Evolutionary conservation across 192 early-diverging fungal species (phyloP).

Genomic region (Chytriomyces confervae): DNA sequence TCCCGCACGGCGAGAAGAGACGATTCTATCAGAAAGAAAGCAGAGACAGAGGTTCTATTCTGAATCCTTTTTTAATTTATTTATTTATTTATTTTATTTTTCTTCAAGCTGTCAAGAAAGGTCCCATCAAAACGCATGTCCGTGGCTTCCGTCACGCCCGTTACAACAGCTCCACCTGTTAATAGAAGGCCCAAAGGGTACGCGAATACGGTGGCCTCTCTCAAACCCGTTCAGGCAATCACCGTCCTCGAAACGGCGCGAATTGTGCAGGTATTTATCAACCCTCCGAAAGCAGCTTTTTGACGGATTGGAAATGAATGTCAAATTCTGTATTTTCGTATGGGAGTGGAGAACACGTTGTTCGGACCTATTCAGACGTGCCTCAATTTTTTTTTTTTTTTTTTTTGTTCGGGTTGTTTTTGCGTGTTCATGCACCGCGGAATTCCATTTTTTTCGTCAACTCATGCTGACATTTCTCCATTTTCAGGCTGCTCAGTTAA

Average conservation of each 20-base stretch:
- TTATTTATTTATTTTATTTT: not conserved
- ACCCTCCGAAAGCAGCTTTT: not conserved
- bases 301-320: too few relatives aligned
- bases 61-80: not conserved
- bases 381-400: too few relatives aligned
- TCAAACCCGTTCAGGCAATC: constrained; percentile 85
- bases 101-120: constrained; percentile 22
- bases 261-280: constrained; percentile 50
- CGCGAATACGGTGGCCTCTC: constrained; percentile 89
- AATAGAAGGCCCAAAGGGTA: constrained; percentile 5
- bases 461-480: not conserved
- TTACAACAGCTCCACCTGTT: not conserved
- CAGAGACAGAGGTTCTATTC: constrained; percentile 50
- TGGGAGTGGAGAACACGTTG: too few relatives aligned
- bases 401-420: too few relatives aligned
- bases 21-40: constrained; percentile 58
- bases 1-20: constrained; percentile 53
- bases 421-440: too few relatives aligned
- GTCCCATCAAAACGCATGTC: constrained; percentile 30
- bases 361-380: too few relatives aligned
- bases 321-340: too few relatives aligned
- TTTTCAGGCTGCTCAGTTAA: constrained; percentile 57
- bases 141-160: not conserved
- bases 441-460: not conserved
- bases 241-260: constrained; percentile 67